Percentiles rank a stretch among this genome's conserved stretches.
These are phyloP conservation scores for Aspergillus sp. DNA, from an alignment of 2,329 filamentous ascomycete species.

Conservation along the genomic window DNA sequence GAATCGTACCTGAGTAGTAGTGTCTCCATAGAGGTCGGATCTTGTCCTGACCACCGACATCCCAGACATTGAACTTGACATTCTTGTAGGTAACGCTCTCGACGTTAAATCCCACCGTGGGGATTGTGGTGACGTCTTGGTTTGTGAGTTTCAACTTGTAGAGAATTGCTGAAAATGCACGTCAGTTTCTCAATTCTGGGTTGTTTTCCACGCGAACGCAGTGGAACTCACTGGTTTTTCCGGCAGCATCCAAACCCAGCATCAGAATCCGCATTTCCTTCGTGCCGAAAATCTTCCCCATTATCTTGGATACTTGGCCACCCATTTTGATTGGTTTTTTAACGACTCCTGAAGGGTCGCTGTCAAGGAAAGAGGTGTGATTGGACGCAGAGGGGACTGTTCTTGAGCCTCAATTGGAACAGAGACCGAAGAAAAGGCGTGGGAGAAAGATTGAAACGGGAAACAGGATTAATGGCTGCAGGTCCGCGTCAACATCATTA, in stretches of 20 bases:
- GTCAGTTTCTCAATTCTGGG: background rate
- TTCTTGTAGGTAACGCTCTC: slow-evolving; percentile 99
- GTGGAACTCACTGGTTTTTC: slow-evolving; percentile 71
- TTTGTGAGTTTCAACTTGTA: slow-evolving; percentile 95
- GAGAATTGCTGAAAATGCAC: slow-evolving; percentile 63
- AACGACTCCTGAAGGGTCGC: slow-evolving; percentile 10
- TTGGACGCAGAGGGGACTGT: background rate
- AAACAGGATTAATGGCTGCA: slow-evolving; percentile 5
- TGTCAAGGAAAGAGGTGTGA: background rate
- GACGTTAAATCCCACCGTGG: slow-evolving; percentile 98
- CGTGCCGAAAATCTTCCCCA: slow-evolving; percentile 98
- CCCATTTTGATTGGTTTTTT: slow-evolving; percentile 62
- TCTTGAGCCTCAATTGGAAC: too few species aligned
- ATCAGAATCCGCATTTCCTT: slow-evolving; percentile 99
- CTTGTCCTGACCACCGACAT: slow-evolving; percentile 98
- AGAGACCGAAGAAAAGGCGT: too few species aligned
- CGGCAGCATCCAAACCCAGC: slow-evolving; percentile 94
- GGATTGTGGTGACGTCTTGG: slow-evolving; percentile 96
- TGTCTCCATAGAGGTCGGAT: slow-evolving; percentile 95
- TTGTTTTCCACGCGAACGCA: background rate
- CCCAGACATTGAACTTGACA: slow-evolving; percentile 99
- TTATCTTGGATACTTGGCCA: slow-evolving; percentile 88
- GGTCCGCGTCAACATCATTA: slow-evolving; percentile 6
- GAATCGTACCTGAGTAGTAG: slow-evolving; percentile 71
- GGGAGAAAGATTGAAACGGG: background rate